Evolutionary conservation across 345 rosid species (phyloP), one percentile per base, ranked within the genome.

Genomic region (Populus euphratica): DNA sequence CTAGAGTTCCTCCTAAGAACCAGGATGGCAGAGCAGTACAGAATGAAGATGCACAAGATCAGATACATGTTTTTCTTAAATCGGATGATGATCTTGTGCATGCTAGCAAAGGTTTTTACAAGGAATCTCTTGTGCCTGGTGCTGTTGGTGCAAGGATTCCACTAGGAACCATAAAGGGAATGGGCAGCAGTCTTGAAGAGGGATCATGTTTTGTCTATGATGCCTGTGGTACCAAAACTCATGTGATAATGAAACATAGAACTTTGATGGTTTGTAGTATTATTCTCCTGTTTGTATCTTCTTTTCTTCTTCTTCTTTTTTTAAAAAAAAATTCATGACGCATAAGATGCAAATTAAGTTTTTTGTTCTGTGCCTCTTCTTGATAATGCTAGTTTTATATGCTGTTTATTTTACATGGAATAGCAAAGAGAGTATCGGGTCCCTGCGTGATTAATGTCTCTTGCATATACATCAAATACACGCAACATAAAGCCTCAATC

Each of bases 241-340:
- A 95, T 78, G 90, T 87, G 83, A 79, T 92, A 80, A 86, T 91
- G 93, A 95, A 93, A 83, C 97, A 93, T 77, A 91, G 99, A 81
- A 93, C 98, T 71, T 86, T 93, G 79, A 86, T 95, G 96, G 98
- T 94, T 80, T 81, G 94, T 90, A 75, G n/a, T 41, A 23, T 25
- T 80, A 76, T 59, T 85, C 76, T 82, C 54, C 31, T 73, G n/a
- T 81, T 70, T 74, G 23, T 72, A 41, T 78, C 50, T 33, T n/a
- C 36, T 74, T 47, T 41, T 12, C 69, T 41, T 10, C 11, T 12
- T 12, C 44, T 41, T 41, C 44, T 12, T 33, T 31, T 31, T 33
- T 25, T 25, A 0, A 25, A 33, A 33, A 33, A 33, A 39, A 56
- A 71, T 77, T 77, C 29, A 52, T 54, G 67, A 72, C 62, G 64